Base-by-base conservation (phyloP, 495 filamentous ascomycete species). In the Thozetella sp. region DNA sequence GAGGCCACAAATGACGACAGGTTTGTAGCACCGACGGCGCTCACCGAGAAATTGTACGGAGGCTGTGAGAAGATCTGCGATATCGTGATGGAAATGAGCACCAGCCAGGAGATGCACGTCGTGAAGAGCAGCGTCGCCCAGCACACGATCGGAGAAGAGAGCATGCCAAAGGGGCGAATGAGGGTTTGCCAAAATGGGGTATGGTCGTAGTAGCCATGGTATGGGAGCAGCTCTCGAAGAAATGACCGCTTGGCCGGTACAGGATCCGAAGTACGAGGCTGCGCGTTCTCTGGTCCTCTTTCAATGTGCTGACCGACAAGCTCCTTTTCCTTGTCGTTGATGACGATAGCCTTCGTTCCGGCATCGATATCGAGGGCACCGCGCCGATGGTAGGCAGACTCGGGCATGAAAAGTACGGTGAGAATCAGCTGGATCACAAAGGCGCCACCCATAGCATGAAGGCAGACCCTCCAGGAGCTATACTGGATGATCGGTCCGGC, bases 1-100 rank as follows among this genome's bases (percentile, higher is more conserved):
- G 71, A 71, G 0, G 75, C 76, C 20, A 81, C 71, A 25, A 81
- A 74, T 1, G 73, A 73, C 0, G 76, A 67, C 1, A 79, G 56
- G 50, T 76, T 77, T 17, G 76, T 77, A n/a, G n/a, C n/a, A n/a
- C n/a, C n/a, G n/a, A n/a, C n/a, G n/a, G n/a, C n/a, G n/a, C n/a
- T n/a, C n/a, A 2, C 73, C 0, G 75, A 78, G 54, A 81, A 77
- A 59, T 67, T 77, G 56, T 81, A 81, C 1, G 78, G 78, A 0
- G 78, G 72, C 0, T 69, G 76, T 0, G 76, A 77, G 66, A 81
- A 79, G 45, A 81, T 79, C 60, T 78, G 76, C 0, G 77, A 78
- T 2, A 79, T 60, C 0, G 74, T 76, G 52, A 75, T 68, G 25
- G 70, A 72, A 45, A 80, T 76, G 40, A 74, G 73, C 0, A 81